Base-by-base conservation (phyloP, 2,329 filamentous ascomycete species). In the Phoma herbarum region DNA sequence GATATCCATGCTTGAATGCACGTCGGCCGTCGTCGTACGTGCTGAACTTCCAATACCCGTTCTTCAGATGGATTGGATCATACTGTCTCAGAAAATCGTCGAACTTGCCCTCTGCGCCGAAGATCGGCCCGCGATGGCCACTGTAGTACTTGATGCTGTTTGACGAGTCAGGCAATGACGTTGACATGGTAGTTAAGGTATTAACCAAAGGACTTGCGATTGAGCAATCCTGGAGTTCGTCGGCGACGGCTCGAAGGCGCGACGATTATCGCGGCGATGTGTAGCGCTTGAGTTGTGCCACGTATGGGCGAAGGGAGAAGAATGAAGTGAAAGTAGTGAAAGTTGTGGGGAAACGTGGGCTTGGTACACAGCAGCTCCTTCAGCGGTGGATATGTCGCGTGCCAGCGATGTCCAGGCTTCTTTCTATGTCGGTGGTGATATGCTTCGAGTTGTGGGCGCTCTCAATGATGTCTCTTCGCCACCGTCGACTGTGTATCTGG, bases 21-120 rank as follows among this genome's bases (percentile, higher is more conserved):
- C 60, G 60, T 10, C 37, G 56, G 11, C 69, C 64, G 23, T 70
- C 68, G 0, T 59, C 25, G n/a, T 37, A 20, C 11, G 49, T 49
- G 9, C 28, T 20, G 28, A 70, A 69, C 16, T n/a, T 52, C 66
- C 66, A 71, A 22, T 69, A 64, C 0, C 66, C 67, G 18, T 43
- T 43, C 4, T 31, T 16, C 4, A 50, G 0, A 18, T 65, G 64
- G 0, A 51, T 49, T 8, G 52, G 22, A 6, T 63, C 46, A 7
- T 43, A 18, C 1, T 31, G 35, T 7, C 52, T 50, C 2, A 53
- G 20, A 20, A 66, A 64, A 16, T 64, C 50, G 2, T 57, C 18
- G 33, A 70, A 69, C 0, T 26, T 47, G 22, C 62, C 65, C 16
- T 52, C 11, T 41, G 18, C 8, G 33, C n/a, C 18, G 11, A 41